phyloP scores from a whole-genome alignment of 495 filamentous ascomycete genomes.

The Neurospora sp. region DNA sequence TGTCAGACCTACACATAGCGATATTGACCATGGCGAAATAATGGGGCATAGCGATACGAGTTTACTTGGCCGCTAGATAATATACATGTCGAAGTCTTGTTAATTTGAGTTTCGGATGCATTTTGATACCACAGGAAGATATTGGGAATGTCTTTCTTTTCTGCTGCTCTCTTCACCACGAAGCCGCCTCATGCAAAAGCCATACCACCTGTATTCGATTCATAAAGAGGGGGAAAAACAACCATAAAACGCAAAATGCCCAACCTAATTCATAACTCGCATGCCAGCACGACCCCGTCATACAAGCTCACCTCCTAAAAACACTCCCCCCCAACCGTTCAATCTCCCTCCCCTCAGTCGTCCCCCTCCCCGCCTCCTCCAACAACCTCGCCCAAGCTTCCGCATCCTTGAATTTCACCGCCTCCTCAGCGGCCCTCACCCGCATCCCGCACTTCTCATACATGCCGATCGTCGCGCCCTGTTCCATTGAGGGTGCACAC shows the following conservation, averaged over 20 bases:
- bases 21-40: not conserved
- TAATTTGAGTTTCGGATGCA: not conserved
- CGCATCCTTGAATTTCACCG: slow-evolving; percentile 69
- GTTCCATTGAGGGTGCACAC: slow-evolving; percentile 44
- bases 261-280: not conserved
- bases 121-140: not conserved
- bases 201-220: not conserved
- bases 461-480: slow-evolving; percentile 70
- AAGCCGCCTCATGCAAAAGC: not conserved
- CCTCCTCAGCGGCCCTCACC: slow-evolving; percentile 86
- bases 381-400: slow-evolving; percentile 42
- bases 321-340: slow-evolving; percentile 32
- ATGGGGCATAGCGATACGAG: not conserved
- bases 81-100: not conserved
- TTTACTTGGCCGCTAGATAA: not conserved
- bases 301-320: slow-evolving; percentile 29
- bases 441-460: slow-evolving; percentile 92
- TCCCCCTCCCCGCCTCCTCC: slow-evolving; percentile 34
- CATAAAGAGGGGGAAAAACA: too few relatives aligned
- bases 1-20: not conserved
- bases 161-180: too few relatives aligned
- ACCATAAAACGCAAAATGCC: too few relatives aligned
- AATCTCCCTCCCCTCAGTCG: slow-evolving; percentile 36
- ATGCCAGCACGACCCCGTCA: too few relatives aligned
- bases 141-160: too few relatives aligned